phyloP scores from a whole-genome alignment of 257 asterid genomes.

The Rhazya stricta region DNA sequence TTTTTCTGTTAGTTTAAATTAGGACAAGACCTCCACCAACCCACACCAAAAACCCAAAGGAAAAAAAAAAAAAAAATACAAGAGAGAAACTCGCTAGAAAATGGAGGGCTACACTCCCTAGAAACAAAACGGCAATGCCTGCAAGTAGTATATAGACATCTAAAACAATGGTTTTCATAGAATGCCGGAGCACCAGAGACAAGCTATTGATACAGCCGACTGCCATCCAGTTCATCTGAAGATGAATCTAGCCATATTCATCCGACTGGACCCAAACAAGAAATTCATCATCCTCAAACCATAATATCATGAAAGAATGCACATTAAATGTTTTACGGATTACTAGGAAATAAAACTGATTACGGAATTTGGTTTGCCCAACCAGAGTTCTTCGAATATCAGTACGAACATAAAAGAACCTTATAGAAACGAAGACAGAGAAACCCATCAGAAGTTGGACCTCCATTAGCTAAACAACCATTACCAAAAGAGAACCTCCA shows the following conservation, averaged over 20 bases:
- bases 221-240: not conserved
- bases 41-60: no score
- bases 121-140: not conserved
- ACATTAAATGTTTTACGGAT: not conserved
- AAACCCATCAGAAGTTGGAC: not conserved
- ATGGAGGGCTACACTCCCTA: not conserved
- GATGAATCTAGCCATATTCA: not conserved
- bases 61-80: no score
- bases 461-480: not conserved
- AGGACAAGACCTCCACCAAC: no score
- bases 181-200: not conserved
- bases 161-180: no score
- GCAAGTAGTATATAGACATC: not conserved
- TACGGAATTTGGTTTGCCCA: not conserved
- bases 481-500: no score
- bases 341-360: not conserved
- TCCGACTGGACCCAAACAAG: not conserved
- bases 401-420: not conserved
- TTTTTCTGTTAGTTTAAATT: no score
- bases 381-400: not conserved
- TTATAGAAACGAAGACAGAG: not conserved
- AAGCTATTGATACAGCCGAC: not conserved
- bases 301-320: not conserved
- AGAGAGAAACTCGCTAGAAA: no score
- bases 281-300: not conserved